A percentile compares a stretch with the other conserved stretches of the same genome.
Conservation (phyloP, 73 alveolate species). For the Symbiodinium natans region DNA sequence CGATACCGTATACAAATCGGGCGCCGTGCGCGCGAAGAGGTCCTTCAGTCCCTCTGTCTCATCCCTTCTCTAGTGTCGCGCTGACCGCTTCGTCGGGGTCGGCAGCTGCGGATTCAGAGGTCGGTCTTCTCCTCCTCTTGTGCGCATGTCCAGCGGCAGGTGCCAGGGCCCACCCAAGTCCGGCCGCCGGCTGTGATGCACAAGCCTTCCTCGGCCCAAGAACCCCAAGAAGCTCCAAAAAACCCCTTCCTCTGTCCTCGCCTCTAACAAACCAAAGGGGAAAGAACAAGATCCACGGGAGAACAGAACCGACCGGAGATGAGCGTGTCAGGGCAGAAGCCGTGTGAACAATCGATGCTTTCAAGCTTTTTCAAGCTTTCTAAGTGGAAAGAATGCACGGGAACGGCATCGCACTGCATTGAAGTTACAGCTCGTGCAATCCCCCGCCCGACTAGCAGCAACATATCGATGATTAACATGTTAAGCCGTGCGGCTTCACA, state of each 20-base stretch:
- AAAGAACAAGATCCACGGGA: neutral
- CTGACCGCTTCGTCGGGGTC: neutral
- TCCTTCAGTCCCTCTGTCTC: neutral
- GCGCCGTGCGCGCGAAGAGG: neutral
- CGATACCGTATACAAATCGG: no score
- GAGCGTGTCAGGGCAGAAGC: no score
- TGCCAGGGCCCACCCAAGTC: conserved; percentile 75
- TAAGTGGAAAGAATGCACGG: no score
- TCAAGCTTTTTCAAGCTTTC: neutral
- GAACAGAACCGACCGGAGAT: neutral
- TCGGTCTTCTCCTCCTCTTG: conserved; percentile 18
- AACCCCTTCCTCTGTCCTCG: neutral
- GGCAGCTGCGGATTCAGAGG: neutral
- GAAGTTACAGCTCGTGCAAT: no score
- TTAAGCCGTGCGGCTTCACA: no score
- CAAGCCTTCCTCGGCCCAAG: conserved; percentile 24
- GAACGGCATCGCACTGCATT: no score
- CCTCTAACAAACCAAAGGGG: neutral
- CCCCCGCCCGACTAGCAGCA: no score
- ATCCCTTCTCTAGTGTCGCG: neutral
- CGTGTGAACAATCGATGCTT: neutral
- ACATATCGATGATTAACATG: no score
- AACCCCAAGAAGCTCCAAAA: no score
- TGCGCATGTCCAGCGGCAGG: conserved; percentile 53
- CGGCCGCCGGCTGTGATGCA: conserved; percentile 86